Conservation (phyloP, 1,139 yeast genomes). For the Hyphopichia pseudoburtonii region DNA sequence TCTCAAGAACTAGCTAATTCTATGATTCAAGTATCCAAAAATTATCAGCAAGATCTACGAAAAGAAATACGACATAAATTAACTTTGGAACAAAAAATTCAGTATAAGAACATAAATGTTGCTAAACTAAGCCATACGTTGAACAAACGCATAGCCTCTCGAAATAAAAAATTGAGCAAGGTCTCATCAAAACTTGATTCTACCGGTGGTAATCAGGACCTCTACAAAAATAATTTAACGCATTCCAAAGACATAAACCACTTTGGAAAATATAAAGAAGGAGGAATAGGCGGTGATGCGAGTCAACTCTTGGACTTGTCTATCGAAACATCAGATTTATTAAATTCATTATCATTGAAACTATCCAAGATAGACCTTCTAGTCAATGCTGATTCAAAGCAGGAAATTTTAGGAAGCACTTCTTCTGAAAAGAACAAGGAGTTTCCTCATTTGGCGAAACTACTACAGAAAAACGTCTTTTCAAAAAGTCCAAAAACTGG, state of each 20-base stretch:
- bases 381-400: conserved; percentile 2
- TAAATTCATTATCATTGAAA: conserved; percentile 3
- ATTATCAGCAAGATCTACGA: conserved; percentile 44
- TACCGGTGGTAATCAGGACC: too few species aligned
- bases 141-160: conserved; percentile 18
- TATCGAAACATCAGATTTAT: conserved; percentile 5
- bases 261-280: conserved; percentile 1
- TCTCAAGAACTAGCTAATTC: conserved; percentile 34
- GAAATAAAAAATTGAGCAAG: conserved; percentile 20
- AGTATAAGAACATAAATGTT: conserved; percentile 33
- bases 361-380: conserved; percentile 7
- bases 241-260: too few species aligned
- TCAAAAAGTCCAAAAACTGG: too few species aligned
- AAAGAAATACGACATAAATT: conserved; percentile 34
- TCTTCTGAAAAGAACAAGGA: conserved; percentile 1
- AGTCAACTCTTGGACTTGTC: conserved; percentile 6
- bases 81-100: conserved; percentile 38
- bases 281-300: conserved; percentile 6
- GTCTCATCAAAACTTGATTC: conserved; percentile 3
- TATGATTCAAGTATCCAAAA: conserved; percentile 30
- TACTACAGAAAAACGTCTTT: too few species aligned
- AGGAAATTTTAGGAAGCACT: conserved; percentile 1
- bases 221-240: too few species aligned
- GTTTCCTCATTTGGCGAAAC: conserved; percentile 5
- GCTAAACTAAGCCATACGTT: conserved; percentile 28